These are phyloP conservation scores for Saccharomycopsis hybrid DNA, from an alignment of 1,139 yeast species.

Conservation along the genomic window DNA sequence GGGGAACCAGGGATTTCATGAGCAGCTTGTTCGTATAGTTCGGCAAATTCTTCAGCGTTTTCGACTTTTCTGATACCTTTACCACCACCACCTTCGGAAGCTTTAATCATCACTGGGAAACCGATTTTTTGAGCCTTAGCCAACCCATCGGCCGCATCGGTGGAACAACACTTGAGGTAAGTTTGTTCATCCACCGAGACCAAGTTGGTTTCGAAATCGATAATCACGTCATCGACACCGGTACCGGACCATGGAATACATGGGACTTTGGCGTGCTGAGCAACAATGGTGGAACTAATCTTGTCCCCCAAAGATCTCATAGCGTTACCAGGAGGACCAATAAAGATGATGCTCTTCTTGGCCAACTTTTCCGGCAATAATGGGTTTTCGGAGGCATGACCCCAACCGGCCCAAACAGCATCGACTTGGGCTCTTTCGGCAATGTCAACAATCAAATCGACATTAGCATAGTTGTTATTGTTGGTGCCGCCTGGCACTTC, in stretches of 20 bases:
- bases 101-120: conserved; percentile 94
- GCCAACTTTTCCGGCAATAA: conserved; percentile 88
- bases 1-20: conserved; percentile 97
- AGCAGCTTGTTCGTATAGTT: conserved; percentile 80
- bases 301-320: conserved; percentile 99
- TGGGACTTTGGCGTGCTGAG: conserved; percentile 96
- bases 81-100: conserved; percentile 99
- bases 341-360: conserved; percentile 80
- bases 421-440: conserved; percentile 96
- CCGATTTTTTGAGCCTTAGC: conserved; percentile 79
- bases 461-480: conserved; percentile 96
- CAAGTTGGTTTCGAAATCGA: conserved; percentile 63
- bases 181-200: conserved; percentile 84
- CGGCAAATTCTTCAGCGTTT: conserved; percentile 59
- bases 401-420: conserved; percentile 99
- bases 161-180: conserved; percentile 83
- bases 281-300: conserved; percentile 94
- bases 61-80: conserved; percentile 95
- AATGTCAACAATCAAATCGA: conserved; percentile 89
- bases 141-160: conserved; percentile 82
- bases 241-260: conserved; percentile 99
- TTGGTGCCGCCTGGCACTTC: conserved; percentile 99
- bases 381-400: conserved; percentile 98
- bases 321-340: conserved; percentile 98
- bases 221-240: conserved; percentile 75